These are phyloP conservation scores for Lactifluus rugatus DNA, from an alignment of 768 basidiomycete species.

Conservation along the genomic window DNA sequence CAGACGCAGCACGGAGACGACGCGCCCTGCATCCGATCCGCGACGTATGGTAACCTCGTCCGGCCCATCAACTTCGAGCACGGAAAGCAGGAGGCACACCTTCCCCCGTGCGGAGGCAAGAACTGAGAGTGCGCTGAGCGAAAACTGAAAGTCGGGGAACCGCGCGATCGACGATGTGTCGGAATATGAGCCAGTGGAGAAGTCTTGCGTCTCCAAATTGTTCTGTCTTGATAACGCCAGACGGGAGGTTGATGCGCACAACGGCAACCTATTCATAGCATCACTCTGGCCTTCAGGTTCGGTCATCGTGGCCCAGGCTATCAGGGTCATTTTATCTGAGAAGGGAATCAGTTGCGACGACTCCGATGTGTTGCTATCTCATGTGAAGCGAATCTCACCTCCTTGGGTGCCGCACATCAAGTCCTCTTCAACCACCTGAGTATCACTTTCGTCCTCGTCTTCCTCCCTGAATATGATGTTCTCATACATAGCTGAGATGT, in stretches of 20 bases:
- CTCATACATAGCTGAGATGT: slow-evolving; percentile 61
- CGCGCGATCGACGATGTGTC: slow-evolving; percentile 52
- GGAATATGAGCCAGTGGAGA: slow-evolving; percentile 42
- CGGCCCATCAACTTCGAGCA: slow-evolving; percentile 70
- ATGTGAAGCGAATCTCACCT: no score
- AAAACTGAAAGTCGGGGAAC: slow-evolving; percentile 71
- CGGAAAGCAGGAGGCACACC: slow-evolving; percentile 50
- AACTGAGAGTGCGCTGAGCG: slow-evolving; percentile 46
- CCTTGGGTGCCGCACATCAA: not conserved
- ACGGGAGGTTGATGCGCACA: slow-evolving; percentile 15
- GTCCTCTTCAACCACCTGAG: slow-evolving; percentile 2
- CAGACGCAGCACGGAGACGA: slow-evolving; percentile 57
- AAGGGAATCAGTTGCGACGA: not conserved
- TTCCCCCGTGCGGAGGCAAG: slow-evolving; percentile 34
- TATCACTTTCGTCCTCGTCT: slow-evolving; percentile 22
- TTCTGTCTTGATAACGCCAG: not conserved
- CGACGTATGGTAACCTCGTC: slow-evolving; percentile 58
- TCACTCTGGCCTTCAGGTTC: slow-evolving; percentile 1
- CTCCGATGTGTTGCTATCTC: not conserved
- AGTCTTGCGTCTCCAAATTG: slow-evolving; percentile 20
- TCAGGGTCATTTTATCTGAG: slow-evolving; percentile 10
- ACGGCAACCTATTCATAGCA: not conserved
- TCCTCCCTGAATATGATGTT: slow-evolving; percentile 57
- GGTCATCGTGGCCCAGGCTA: slow-evolving; percentile 12
- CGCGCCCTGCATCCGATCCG: slow-evolving; percentile 59